Percentiles rank a stretch among this genome's conserved stretches.
Conservation (phyloP, 2,329 filamentous ascomycete genomes). For the Cladosporium sp. region DNA sequence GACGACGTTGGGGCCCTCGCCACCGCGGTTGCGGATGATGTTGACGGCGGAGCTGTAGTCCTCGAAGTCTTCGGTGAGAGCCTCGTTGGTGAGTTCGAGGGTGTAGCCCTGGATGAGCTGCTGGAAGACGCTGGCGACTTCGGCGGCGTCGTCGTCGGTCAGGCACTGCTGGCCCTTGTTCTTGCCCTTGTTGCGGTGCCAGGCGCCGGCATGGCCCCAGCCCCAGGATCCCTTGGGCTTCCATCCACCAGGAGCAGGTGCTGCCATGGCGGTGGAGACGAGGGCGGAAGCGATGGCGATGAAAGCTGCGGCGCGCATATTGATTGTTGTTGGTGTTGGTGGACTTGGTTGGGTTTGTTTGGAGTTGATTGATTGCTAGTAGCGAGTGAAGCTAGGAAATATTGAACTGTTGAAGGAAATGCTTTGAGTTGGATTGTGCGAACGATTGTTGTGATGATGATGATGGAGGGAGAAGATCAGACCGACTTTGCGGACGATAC, state of each 20-base stretch:
- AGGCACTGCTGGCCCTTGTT: constrained; percentile 19
- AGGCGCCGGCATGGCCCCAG: constrained; percentile 14
- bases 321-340: no score
- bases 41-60: constrained; percentile 30
- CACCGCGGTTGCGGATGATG: constrained; percentile 28
- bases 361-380: neutral
- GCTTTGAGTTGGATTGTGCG: neutral
- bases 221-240: constrained; percentile 18
- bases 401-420: constrained; percentile 1
- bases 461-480: constrained; percentile 4
- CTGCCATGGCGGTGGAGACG: constrained; percentile 13
- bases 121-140: constrained; percentile 26
- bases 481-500: constrained; percentile 5
- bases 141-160: constrained; percentile 20
- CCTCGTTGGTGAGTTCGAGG: constrained; percentile 23
- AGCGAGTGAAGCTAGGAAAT: constrained; percentile 9
- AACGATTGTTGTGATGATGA: constrained; percentile 12
- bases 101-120: constrained; percentile 29
- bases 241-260: constrained; percentile 11
- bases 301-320: constrained; percentile 21
- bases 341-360: neutral
- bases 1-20: constrained; percentile 21
- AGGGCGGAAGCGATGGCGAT: constrained; percentile 20
- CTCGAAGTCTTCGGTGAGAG: constrained; percentile 27
- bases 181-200: constrained; percentile 16